Evolutionary conservation across 768 basidiomycete species (phyloP), one percentile per base, ranked within the genome.

Genomic region (Tulasnella sp.): DNA sequence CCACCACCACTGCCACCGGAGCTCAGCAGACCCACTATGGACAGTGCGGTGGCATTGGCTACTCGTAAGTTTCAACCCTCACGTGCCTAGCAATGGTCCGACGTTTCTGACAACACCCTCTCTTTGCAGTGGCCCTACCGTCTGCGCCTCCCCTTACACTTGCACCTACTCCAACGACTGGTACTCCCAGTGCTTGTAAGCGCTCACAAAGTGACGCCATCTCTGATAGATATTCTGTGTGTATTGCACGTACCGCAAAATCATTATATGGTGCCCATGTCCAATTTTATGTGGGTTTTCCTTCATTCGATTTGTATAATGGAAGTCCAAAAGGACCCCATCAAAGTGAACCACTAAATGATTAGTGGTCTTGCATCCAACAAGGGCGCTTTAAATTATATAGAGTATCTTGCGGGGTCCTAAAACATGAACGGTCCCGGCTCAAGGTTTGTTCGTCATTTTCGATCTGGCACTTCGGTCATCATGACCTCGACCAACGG

Each of bases 21-120:
- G 56, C 80, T 48, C 75, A 72, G 2, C 71, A 74, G 52, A 78
- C 80, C 80, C 36, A 74, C 46, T 81, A 74, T 74, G 80, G 80
- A 27, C 80, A 81, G 58, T 79, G 79, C 71, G 79, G 68, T 16
- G 79, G 56, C 44, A n/a, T 42, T 19, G 52, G 36, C 24, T 73
- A 48, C n/a, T 36, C 38, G 73, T 74, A 39, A 74, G 73, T 74
- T 39, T 74, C 9, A 1, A 9, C 12, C n/a, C 21, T 8, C 16
- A 46, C 73, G 10, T 75, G 42, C 42, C 16, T 42, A 40, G 1
- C 2, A n/a, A 18, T 12, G 44, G 44, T 21, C 38, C 34, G 16
- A 40, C 7, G 34, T 18, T 75, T 7, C 31, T 75, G 39, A 24
- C 42, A 7, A 44, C 31, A 52, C 24, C 46, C 42, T 48, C 73